phyloP scores from a whole-genome alignment of 306 rosid genomes.

The Rubus idaeus region DNA sequence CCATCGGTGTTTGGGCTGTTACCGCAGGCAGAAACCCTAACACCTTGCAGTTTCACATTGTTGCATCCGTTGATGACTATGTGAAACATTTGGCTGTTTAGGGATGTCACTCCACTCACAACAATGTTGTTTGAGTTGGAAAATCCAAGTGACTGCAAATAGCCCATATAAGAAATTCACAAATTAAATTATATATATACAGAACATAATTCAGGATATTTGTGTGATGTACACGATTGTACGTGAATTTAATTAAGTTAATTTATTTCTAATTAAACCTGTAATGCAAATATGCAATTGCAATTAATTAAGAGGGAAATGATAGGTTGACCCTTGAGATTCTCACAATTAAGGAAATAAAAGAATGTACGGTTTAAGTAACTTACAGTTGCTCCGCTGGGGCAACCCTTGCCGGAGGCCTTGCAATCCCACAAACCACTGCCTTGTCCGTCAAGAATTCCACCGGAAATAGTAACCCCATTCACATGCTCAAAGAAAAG shows the following conservation, averaged over 20 bases:
- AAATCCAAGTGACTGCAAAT: conserved; percentile 42
- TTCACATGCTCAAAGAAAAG: conserved; percentile 29
- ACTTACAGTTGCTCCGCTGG: conserved; percentile 51
- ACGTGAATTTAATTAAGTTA: too few species aligned
- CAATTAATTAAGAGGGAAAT: too few species aligned
- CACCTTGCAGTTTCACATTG: conserved; percentile 38
- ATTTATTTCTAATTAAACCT: background rate
- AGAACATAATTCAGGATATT: background rate
- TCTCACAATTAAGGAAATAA: too few species aligned
- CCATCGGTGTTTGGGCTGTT: conserved; percentile 69
- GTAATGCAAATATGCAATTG: background rate
- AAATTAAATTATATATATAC: background rate
- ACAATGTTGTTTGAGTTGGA: conserved; percentile 39
- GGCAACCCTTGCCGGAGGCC: conserved; percentile 38
- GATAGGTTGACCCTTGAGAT: background rate
- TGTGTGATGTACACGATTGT: background rate
- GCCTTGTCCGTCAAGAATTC: conserved; percentile 52
- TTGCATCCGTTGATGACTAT: conserved; percentile 44
- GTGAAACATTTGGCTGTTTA: conserved; percentile 55
- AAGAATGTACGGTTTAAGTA: background rate
- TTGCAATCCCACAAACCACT: conserved; percentile 52
- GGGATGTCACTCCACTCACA: conserved; percentile 35
- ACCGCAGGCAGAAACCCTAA: conserved; percentile 30
- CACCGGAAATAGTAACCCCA: conserved; percentile 46
- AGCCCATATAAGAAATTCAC: too few species aligned